Base-by-base conservation (phyloP, 2,329 filamentous ascomycete genomes). In the Arthrocladium fulminans region DNA sequence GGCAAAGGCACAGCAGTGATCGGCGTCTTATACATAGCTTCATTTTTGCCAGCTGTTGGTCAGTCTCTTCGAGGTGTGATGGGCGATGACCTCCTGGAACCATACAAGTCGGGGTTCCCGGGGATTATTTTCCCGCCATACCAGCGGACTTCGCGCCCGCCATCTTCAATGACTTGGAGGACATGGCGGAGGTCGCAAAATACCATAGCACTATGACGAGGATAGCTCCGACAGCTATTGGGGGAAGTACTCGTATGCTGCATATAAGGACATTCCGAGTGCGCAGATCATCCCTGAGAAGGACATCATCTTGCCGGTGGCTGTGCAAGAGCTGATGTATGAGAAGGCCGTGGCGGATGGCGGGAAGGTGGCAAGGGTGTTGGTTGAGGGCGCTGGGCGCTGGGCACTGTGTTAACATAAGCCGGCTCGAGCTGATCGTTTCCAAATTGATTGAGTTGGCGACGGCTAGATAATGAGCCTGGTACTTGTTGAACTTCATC, bases 351-450 rank as follows among this genome's bases (percentile, higher is more conserved):
- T 37, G 17, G 17, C 8, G 13, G 34, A 37, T 13, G 41, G 23
- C 30, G 41, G 25, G 22, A 30, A 17, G 41, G 41, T 44, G 29
- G 34, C 9, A 9, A 34, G 17, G 24, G 42, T 17, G 42, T 32
- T 32, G 2, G 27, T 32, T 8, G 25, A 45, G 29, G 24, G 41
- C 19, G 41, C 17, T 10, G 41, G 41, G 19, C 41, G 30, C 30
- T 10, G 41, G 41, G 19, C 41, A 44, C 30, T 44, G 41, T 44
- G 22, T 44, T 17, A 44, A 44, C 17, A 19, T 44, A 8, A 17
- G 23, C 10, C 22, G 25, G 25, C 41, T 24, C 7, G 22, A 44
- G 22, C 9, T 44, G 15, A 17, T 30, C 9, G 41, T 30, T 13
- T 15, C 9, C 6, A 17, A 44, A 19, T 44, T 44, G 38, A 9